Conservation (phyloP, 805 yeast species). For the Huiozyma naganishii region DNA sequence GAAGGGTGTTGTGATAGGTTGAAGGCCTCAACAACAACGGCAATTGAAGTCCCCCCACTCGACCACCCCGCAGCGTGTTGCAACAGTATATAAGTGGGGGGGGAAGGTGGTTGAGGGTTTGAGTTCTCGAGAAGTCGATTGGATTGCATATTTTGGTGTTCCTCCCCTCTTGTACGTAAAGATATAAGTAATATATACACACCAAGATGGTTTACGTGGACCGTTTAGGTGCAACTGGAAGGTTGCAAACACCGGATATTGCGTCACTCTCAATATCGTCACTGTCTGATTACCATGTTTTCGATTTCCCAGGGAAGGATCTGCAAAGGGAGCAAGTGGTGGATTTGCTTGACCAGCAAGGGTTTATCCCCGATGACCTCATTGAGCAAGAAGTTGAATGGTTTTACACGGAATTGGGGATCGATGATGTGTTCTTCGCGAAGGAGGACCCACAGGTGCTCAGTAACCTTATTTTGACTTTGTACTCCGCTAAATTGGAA, state of each 20-base stretch:
- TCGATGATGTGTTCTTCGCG: constrained; percentile 87
- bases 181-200: too few relatives aligned
- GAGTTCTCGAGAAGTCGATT: too few relatives aligned
- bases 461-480: constrained; percentile 73
- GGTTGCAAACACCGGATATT: constrained; percentile 26
- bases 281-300: constrained; percentile 57
- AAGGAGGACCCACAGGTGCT: constrained; percentile 72
- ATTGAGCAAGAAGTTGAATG: constrained; percentile 81
- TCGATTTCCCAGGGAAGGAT: constrained; percentile 71
- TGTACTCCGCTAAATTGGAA: constrained; percentile 87
- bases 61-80: too few relatives aligned
- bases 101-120: too few relatives aligned
- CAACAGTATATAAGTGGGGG: too few relatives aligned
- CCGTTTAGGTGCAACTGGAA: too few relatives aligned
- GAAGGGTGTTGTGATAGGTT: too few relatives aligned
- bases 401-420: constrained; percentile 81
- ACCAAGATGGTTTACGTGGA: too few relatives aligned
- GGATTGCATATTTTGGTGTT: too few relatives aligned
- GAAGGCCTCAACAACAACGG: background rate
- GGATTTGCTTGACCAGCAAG: constrained; percentile 69
- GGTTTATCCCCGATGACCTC: constrained; percentile 79
- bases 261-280: constrained; percentile 34
- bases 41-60: too few relatives aligned
- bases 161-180: too few relatives aligned
- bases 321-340: constrained; percentile 72